phyloP scores from a whole-genome alignment of 164 flowering plant species.

The Magnolia kwangsiensis region DNA sequence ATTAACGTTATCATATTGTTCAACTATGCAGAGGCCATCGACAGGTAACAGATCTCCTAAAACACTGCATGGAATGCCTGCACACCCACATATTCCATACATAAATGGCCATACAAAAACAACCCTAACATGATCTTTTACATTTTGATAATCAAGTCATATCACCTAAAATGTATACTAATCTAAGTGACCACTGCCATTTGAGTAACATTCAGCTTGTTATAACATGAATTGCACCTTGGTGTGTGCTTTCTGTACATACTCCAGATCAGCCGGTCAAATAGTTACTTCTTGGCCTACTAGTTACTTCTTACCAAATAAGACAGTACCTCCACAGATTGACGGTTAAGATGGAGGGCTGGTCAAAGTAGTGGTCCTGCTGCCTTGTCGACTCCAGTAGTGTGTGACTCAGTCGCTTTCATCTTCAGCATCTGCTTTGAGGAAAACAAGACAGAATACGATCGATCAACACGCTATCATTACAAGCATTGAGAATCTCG shows the following conservation, averaged over 20 bases:
- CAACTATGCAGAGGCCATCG: background rate
- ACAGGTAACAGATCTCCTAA: background rate
- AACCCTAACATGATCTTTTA: background rate
- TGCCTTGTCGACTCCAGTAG: background rate
- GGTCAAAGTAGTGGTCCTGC: too few relatives aligned
- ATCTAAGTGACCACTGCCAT: background rate
- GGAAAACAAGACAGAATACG: background rate
- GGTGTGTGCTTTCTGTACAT: background rate
- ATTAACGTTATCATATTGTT: background rate
- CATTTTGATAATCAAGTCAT: background rate
- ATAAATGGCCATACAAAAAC: background rate
- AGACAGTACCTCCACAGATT: too few relatives aligned
- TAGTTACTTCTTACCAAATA: too few relatives aligned
- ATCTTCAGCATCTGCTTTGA: conserved; percentile 33
- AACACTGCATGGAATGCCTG: background rate
- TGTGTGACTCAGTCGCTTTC: conserved; percentile 33
- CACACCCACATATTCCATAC: background rate
- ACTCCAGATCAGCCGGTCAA: background rate
- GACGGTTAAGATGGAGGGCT: too few relatives aligned
- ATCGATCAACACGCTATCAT: background rate
- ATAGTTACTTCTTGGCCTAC: too few relatives aligned
- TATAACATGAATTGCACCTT: background rate
- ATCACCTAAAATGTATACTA: background rate
- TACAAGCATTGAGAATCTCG: background rate
- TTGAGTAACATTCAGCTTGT: background rate